Percentiles rank a stretch among this genome's conserved stretches.
Conservation (phyloP, 2,329 filamentous ascomycete species). For the Aspergillus japonicus region DNA sequence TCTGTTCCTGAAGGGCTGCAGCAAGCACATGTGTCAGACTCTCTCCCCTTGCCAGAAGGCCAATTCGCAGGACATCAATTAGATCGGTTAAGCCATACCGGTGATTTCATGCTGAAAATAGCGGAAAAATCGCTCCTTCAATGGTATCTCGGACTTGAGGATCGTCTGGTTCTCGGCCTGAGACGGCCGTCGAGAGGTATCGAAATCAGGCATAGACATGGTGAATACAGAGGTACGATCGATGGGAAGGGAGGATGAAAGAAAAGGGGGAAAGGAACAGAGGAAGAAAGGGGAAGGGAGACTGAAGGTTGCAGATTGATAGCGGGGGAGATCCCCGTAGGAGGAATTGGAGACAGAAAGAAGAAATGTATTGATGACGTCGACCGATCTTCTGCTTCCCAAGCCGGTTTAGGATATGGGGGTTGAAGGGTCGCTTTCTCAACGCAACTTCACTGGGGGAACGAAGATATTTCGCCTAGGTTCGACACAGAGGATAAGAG, state of each 20-base stretch:
- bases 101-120: slow-evolving; percentile 76
- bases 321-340: neutral
- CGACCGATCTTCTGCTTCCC: slow-evolving; percentile 19
- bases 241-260: neutral
- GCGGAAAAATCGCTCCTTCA: slow-evolving; percentile 79
- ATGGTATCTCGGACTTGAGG: slow-evolving; percentile 39
- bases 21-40: slow-evolving; percentile 18
- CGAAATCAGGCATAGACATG: slow-evolving; percentile 35
- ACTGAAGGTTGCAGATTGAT: neutral
- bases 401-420: neutral
- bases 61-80: slow-evolving; percentile 4
- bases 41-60: slow-evolving; percentile 8
- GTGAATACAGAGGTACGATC: neutral
- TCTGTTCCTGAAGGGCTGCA: slow-evolving; percentile 72
- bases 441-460: neutral
- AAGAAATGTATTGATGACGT: slow-evolving; percentile 36
- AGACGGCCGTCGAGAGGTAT: slow-evolving; percentile 30
- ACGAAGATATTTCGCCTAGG: neutral
- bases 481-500: neutral
- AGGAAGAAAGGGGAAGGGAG: neutral
- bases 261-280: neutral
- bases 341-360: slow-evolving; percentile 6
- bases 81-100: slow-evolving; percentile 49
- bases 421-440: neutral
- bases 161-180: slow-evolving; percentile 34